Evolutionary conservation across 495 filamentous ascomycete genomes (phyloP), one percentile per base, ranked within the genome.

Genomic region (Amphirosellinia nigrospora): DNA sequence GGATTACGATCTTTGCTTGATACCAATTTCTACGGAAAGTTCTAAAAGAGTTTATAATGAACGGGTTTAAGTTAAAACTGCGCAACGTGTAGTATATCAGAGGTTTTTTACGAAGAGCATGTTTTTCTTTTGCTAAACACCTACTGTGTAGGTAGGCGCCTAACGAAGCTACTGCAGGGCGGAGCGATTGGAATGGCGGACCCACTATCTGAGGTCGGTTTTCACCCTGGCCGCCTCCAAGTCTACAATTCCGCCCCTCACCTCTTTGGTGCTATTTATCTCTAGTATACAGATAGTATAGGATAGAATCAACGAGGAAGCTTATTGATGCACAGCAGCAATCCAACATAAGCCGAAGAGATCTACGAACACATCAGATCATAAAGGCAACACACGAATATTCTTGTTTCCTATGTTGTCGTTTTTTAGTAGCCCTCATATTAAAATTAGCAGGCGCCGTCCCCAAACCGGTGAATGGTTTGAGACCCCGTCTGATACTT

Each of bases 391-490:
- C 10, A 60, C 10, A 26, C 1, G n/a, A 39, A 56, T 63, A 3
- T 45, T 45, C 60, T 32, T 7, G 23, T 46, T 10, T 16, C 32
- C 23, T 8, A n/a, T n/a, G n/a, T n/a, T n/a, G n/a, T n/a, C n/a
- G n/a, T n/a, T n/a, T n/a, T n/a, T n/a, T n/a, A n/a, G n/a, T n/a
- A 4, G 8, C 36, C 36, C 7, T 38, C 36, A 38, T 4, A 6
- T 32, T 34, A 56, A 61, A 41, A 41, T 61, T 41, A 41, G 23
- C 36, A 46, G 39, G 26, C 60, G 39, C 13, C 10, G 26, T 30
- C 39, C 45, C 63, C 63, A 65, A 65, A 65, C 63, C 63, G 63
- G 63, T 52, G 30, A 65, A 53, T 23, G 46, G 26, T 34, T 38
- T 46, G 62, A 64, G 62, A 64, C 62, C 28, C 6, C 5, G 45